Base-by-base conservation (phyloP, 768 basidiomycete genomes). In the Scleroderma citrinum region DNA sequence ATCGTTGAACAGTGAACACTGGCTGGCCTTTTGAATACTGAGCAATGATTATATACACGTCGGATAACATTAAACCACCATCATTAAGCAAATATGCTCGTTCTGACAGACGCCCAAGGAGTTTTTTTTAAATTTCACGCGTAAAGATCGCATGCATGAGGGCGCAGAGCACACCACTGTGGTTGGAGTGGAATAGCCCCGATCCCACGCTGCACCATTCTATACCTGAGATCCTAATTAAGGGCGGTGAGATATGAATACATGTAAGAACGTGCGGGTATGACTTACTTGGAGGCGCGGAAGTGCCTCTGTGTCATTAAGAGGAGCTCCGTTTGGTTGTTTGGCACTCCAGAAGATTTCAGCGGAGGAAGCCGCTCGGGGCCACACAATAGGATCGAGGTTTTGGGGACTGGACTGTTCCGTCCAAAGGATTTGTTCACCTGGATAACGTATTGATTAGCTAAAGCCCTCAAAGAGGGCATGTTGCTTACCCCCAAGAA, bases 331-430 rank as follows among this genome's bases (percentile, higher is more conserved):
- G 7, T 61, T 53, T 0, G 72, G 71, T 10, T 61, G 62, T 3
- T 62, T 47, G 2, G 71, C 76, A 1, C 72, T 76, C 80, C 80
- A 80, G 61, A 77, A 80, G 39, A 80, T 59, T 58, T 81, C 80
- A 1, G 75, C 76, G 0, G 73, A 69, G 1, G 74, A 65, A 0
- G 71, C 73, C 1, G 71, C 70, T 16, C 74, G 67, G 0, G 75
- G 78, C 78, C 78, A 81, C 0, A 72, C 60, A 38, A 70, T 70
- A 14, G 65, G 24, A 31, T 78, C 77, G 14, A 77, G 52, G 44
- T 70, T 77, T 30, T 61, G 56, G 30, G 75, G 68, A 11, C 67
- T 69, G 1, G 71, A 68, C 56, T 76, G 76, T 51, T 77, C 77
- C 3, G 68, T 56, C 76, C 75, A 79, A 1, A 77, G 66, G 1